phyloP scores from a whole-genome alignment of 2,329 filamentous ascomycete species.

The Colletotrichum phormii region DNA sequence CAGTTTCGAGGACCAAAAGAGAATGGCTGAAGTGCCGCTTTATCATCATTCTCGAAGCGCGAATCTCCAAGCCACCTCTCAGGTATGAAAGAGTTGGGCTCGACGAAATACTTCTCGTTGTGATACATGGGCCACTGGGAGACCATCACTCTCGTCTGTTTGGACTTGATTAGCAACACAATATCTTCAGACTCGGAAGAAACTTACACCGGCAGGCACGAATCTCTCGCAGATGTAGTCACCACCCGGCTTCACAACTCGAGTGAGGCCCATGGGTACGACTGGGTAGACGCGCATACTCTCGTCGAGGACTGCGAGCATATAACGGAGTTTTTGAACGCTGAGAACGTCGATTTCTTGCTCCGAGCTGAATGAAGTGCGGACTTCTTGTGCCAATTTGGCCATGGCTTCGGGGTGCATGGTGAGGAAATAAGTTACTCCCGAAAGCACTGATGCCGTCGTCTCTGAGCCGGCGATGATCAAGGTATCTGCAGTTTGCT shows the following conservation, averaged over 20 bases:
- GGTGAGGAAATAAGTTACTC: conserved; percentile 53
- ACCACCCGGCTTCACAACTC: conserved; percentile 47
- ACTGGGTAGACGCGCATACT: conserved; percentile 51
- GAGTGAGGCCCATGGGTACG: conserved; percentile 39
- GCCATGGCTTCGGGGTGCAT: conserved; percentile 45
- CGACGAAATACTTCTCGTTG: conserved; percentile 50
- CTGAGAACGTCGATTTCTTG: conserved; percentile 51
- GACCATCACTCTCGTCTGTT: conserved; percentile 49
- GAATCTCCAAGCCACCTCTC: conserved; percentile 50
- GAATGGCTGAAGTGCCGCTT: conserved; percentile 59
- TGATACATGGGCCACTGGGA: conserved; percentile 44
- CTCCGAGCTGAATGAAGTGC: conserved; percentile 47
- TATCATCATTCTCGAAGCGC: conserved; percentile 40
- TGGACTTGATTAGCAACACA: not conserved
- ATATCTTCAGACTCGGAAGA: not conserved
- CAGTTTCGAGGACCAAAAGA: conserved; percentile 61
- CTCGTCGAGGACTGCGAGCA: conserved; percentile 56
- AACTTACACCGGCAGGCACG: conserved; percentile 50
- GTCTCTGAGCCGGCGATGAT: conserved; percentile 57
- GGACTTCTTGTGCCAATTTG: conserved; percentile 54
- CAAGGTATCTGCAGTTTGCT: conserved; percentile 37
- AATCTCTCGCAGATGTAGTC: conserved; percentile 44
- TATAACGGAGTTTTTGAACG: conserved; percentile 48
- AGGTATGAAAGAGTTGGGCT: conserved; percentile 57
- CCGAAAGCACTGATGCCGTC: conserved; percentile 56